Evolutionary conservation across 176 grass and related monocot species (phyloP), one percentile per base, ranked within the genome.

Genomic region (Cenchrus purpureus): DNA sequence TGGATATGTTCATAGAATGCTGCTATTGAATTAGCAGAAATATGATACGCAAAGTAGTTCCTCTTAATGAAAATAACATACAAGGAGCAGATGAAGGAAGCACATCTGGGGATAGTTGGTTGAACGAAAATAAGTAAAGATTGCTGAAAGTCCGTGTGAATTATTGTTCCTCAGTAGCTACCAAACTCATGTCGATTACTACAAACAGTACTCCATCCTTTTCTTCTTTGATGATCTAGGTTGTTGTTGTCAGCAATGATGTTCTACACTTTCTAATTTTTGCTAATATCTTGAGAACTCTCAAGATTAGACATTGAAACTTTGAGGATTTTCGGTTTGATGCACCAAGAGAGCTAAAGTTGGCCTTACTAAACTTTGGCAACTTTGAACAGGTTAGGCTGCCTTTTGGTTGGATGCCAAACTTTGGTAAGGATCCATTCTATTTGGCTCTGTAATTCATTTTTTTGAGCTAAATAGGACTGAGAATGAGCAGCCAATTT

Each of bases 1-100:
- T 98, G 82, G 74, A 88, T 28, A 87, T 81, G 43, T 84, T 83
- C 59, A 90, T 59, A 14, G 5, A 68, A 83, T 64, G 71, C 25
- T 82, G 73, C 44, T 57, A 73, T 60, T 13, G 17, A 79, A 89
- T 86, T 80, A 87, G 68, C 15, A 44, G 73, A 90, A 87, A 79
- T 46, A 31, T 74, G 73, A 57, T 56, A 74, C 59, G 17, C 52
- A 82, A 87, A 87, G 57, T 25, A 70, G 12, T 13, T 82, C 75
- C 62, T 51, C 40, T 40, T 6, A 68, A 48, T 12, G 16, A 37
- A 73, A 15, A 16, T 11, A 20, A 53, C 46, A 67, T 32, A 65
- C 1, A 65, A 65, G 22, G 61, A 79, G 8, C 45, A 79, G 49
- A 66, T 51, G 9, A 19, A 59, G 28, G 28, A 11, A 79, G 65